Base-by-base conservation (phyloP, 2,329 filamentous ascomycete species). In the Talaromyces albobiverticillius region DNA sequence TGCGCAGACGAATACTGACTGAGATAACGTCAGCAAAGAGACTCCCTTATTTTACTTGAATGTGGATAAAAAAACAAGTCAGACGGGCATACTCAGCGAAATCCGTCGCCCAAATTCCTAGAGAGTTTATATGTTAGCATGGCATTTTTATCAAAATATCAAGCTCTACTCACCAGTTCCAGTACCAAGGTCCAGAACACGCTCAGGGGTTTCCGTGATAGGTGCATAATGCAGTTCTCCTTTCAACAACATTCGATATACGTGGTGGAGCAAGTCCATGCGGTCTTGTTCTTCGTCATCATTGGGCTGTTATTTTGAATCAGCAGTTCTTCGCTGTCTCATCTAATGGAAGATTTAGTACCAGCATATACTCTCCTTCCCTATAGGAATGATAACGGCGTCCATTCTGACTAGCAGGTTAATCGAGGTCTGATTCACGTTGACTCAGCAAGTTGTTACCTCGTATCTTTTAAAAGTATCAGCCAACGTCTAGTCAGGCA, bases 151-250 rank as follows among this genome's bases (percentile, higher is more conserved):
- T 36, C 20, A 36, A 31, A 20, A 16, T 34, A 22, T 22, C 22
- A 16, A 26, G 3, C 13, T 31, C n/a, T 29, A 43, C 41, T 34
- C 40, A 46, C 43, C 52, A 38, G 41, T 54, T 6, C 69, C 70
- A 0, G 73, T 76, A 22, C 73, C 73, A 4, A 77, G 57, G 57
- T 73, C 70, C n/a, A 74, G 59, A 4, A 67, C 61, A 14, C 60
- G 62, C 25, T 59, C 57, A 1, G 61, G 52, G 5, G 62, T 58
- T 5, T 61, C 43, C 8, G 47, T 54, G 22, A 71, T 62, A 1
- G 71, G 69, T 7, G 68, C 64, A 11, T 62, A 58, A 38, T 60
- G 61, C 10, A 72, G 59, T 40, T 64, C 64, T 23, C 65, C 63
- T 16, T 62, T 62, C 26, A 71, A 52, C 0, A 62, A 59, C 23